Evolutionary conservation across 306 rosid genomes (phyloP).

Genomic region (Casuarina cunninghamiana): DNA sequence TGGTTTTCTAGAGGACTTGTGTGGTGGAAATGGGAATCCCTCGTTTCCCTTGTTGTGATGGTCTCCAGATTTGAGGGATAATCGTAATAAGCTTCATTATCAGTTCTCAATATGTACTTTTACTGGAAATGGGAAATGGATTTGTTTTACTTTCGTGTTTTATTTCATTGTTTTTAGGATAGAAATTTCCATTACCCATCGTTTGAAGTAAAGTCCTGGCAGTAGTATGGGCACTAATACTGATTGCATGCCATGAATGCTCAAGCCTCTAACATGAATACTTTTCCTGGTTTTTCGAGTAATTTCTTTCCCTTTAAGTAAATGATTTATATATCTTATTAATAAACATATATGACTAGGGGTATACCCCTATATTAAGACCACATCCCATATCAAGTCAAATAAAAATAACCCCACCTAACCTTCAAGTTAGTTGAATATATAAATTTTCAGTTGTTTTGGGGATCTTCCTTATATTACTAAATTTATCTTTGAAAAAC

Average conservation of each 20-base stretch:
- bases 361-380: too few relatives aligned
- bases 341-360: too few relatives aligned
- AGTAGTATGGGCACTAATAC: neutral
- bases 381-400: too few relatives aligned
- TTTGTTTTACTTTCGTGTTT: neutral
- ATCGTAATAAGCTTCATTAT: slow-evolving; percentile 7
- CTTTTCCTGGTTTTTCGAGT: too few relatives aligned
- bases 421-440: too few relatives aligned
- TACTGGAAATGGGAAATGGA: neutral
- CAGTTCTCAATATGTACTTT: slow-evolving; percentile 2
- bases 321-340: too few relatives aligned
- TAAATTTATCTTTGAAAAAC: too few relatives aligned
- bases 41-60: slow-evolving; percentile 15
- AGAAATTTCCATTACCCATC: neutral
- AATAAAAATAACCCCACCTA: too few relatives aligned
- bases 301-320: too few relatives aligned
- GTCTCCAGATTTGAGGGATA: slow-evolving; percentile 13
- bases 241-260: neutral
- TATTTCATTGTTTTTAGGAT: neutral
- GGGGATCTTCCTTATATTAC: too few relatives aligned
- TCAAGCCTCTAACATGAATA: too few relatives aligned
- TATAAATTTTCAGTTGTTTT: too few relatives aligned
- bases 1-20: neutral
- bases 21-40: slow-evolving; percentile 6
- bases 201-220: neutral